Conservation (phyloP, 371 early-diverging fungal species). For the Circinella minor region DNA sequence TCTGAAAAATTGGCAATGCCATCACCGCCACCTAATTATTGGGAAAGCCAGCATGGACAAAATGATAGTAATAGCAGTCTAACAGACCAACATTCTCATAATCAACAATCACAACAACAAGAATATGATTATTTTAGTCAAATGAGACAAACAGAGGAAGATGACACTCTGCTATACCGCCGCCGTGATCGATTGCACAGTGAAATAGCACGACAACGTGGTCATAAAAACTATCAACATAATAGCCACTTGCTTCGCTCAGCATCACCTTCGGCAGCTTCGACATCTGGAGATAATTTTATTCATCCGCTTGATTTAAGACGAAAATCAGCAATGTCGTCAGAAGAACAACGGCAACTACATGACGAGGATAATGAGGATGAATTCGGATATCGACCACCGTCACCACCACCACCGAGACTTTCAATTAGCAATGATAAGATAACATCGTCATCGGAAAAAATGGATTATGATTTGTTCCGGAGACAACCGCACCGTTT, state of each 20-base stretch:
- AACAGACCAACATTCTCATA: not conserved
- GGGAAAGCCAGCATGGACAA: not conserved
- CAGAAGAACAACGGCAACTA: not conserved
- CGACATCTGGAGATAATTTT: not conserved
- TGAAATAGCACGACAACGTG: constrained; percentile 13
- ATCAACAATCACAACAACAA: not conserved
- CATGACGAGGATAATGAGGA: not conserved
- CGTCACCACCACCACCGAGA: constrained; percentile 14
- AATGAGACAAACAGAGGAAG: not conserved
- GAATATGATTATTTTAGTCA: not conserved
- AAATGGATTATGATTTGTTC: constrained; percentile 17
- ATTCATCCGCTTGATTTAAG: constrained; percentile 22
- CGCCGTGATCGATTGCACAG: constrained; percentile 16
- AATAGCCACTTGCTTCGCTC: not conserved
- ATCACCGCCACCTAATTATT: not conserved
- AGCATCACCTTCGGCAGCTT: not conserved
- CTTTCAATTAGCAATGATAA: not conserved
- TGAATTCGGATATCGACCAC: constrained; percentile 11
- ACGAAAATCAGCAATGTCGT: constrained; percentile 3
- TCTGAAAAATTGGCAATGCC: not conserved
- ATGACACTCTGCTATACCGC: constrained; percentile 5
- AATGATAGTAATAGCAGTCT: not conserved
- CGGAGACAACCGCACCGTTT: not conserved
- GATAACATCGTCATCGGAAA: constrained; percentile 11
- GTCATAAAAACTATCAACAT: constrained; percentile 4